phyloP scores from a whole-genome alignment of 176 grass and related monocot genomes.

The Raddia guianensis region DNA sequence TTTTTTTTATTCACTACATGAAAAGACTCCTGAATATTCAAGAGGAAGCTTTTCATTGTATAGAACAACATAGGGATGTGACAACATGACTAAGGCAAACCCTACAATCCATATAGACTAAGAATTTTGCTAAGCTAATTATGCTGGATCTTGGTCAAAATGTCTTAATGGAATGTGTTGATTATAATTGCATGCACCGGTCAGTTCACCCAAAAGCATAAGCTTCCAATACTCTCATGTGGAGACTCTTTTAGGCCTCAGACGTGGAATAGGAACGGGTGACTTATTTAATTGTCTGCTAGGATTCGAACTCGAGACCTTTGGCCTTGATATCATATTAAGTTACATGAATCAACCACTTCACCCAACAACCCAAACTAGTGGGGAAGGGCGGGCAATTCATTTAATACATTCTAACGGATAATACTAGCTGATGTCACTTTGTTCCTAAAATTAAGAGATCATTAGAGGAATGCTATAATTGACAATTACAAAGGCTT shows the following conservation, averaged over 20 bases:
- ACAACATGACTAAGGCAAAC: neutral
- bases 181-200: neutral
- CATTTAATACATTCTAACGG: too few relatives aligned
- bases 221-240: too few relatives aligned
- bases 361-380: too few relatives aligned
- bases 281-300: too few relatives aligned
- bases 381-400: too few relatives aligned
- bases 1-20: neutral
- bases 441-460: neutral
- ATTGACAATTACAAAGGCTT: neutral
- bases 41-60: neutral
- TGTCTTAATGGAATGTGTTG: neutral
- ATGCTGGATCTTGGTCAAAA: slow-evolving; percentile 1
- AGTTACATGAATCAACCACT: too few relatives aligned
- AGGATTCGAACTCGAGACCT: too few relatives aligned
- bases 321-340: too few relatives aligned
- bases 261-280: too few relatives aligned
- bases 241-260: too few relatives aligned
- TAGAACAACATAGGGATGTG: neutral
- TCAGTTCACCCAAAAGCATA: too few relatives aligned
- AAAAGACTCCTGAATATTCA: neutral
- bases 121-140: neutral
- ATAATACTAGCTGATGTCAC: neutral
- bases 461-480: slow-evolving; percentile 6
- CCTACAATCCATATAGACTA: neutral